A percentile compares a stretch with the other conserved stretches of the same genome.
phyloP scores from a whole-genome alignment of 441 rosid species.

The Theobroma grandiflorum region DNA sequence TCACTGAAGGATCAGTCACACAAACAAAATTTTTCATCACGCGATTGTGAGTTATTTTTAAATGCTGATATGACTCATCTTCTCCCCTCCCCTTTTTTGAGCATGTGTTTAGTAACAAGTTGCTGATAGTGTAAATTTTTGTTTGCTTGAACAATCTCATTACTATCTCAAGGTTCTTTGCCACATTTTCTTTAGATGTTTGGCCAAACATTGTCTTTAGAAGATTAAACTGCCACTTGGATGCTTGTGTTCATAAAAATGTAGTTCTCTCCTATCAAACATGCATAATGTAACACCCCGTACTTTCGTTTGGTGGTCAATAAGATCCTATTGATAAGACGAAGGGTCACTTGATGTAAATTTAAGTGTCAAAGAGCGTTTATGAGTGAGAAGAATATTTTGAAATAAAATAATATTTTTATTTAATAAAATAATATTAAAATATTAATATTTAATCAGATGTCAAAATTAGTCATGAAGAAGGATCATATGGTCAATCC shows the following conservation, averaged over 20 bases:
- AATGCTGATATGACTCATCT: neutral
- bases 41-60: constrained; percentile 59
- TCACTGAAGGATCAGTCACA: constrained; percentile 78
- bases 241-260: neutral
- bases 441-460: too few species aligned
- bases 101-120: constrained; percentile 6
- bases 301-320: too few species aligned
- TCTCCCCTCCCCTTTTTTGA: neutral
- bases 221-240: neutral
- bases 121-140: constrained; percentile 13
- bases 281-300: too few species aligned
- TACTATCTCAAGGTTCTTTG: constrained; percentile 17
- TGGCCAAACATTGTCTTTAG: too few species aligned
- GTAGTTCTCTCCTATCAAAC: neutral
- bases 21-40: constrained; percentile 81
- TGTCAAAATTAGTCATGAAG: too few species aligned
- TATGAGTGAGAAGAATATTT: too few species aligned
- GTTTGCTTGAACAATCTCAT: constrained; percentile 15
- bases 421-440: too few species aligned
- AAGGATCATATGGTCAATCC: too few species aligned
- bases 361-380: too few species aligned
- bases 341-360: too few species aligned
- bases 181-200: neutral
- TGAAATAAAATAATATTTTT: too few species aligned
- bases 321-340: too few species aligned